A percentile compares a stretch with the other conserved stretches of the same genome.
These are phyloP conservation scores for Clonostachys rosea DNA, from an alignment of 2,329 filamentous ascomycete species.

Conservation along the genomic window DNA sequence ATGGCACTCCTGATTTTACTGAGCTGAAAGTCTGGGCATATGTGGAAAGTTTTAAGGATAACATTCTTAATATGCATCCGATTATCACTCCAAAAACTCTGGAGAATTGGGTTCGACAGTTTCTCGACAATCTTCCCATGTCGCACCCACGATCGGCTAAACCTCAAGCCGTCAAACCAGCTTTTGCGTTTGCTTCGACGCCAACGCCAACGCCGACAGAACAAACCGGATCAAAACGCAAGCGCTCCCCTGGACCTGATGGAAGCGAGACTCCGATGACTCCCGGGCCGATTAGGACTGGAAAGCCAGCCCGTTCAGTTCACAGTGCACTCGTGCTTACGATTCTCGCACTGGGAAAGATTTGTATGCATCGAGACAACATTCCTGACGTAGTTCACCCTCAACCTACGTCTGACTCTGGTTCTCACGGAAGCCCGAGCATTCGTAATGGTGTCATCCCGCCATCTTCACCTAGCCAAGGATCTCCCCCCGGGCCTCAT, in stretches of 20 bases:
- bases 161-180: conserved; percentile 18
- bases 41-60: conserved; percentile 51
- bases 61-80: conserved; percentile 63
- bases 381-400: conserved; percentile 52
- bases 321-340: conserved; percentile 78
- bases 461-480: conserved; percentile 46
- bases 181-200: conserved; percentile 22
- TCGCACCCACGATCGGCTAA: conserved; percentile 16
- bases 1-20: conserved; percentile 51
- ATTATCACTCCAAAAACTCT: conserved; percentile 52
- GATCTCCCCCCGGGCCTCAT: conserved; percentile 44
- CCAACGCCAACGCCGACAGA: conserved; percentile 15
- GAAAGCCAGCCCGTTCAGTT: conserved; percentile 60
- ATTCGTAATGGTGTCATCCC: conserved; percentile 39
- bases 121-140: conserved; percentile 41
- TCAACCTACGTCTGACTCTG: neutral
- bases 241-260: conserved; percentile 43
- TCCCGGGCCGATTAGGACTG: conserved; percentile 13
- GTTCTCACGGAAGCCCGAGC: conserved; percentile 19
- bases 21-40: conserved; percentile 44
- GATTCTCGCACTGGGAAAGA: conserved; percentile 80
- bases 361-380: conserved; percentile 55
- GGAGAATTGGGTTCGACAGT: conserved; percentile 45
- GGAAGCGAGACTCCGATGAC: conserved; percentile 20
- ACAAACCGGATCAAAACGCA: conserved; percentile 42